Conservation (phyloP, 768 basidiomycete species). For the Plicaturopsis crispa region DNA sequence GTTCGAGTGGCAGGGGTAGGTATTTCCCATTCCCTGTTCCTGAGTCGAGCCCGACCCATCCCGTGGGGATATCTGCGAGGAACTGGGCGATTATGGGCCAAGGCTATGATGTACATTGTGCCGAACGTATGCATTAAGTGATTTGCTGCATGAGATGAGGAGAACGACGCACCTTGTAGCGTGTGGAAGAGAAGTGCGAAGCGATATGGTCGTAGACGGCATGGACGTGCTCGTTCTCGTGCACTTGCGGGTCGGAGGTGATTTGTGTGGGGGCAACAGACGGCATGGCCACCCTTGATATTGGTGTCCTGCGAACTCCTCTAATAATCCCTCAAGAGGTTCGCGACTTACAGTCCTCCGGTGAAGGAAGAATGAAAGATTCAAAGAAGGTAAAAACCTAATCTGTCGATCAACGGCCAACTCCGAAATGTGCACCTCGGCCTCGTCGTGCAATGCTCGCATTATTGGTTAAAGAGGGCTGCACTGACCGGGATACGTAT, state of each 20-base stretch:
- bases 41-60: conserved; percentile 87
- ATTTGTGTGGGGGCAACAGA: conserved; percentile 32
- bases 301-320: no score
- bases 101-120: conserved; percentile 47
- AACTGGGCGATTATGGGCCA: conserved; percentile 86
- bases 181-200: conserved; percentile 78
- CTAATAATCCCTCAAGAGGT: no score
- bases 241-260: conserved; percentile 42
- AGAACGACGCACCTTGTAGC: conserved; percentile 65
- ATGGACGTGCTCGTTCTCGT: conserved; percentile 77
- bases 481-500: no score
- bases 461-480: no score
- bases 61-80: conserved; percentile 59
- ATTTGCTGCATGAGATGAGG: background rate
- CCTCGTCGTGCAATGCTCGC: no score
- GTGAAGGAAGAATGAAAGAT: conserved; percentile 6
- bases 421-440: no score
- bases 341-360: no score
- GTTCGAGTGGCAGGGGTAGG: conserved; percentile 64
- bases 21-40: conserved; percentile 99
- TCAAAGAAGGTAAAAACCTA: conserved; percentile 9
- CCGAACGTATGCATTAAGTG: no score
- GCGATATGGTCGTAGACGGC: conserved; percentile 81
- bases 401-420: no score
- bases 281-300: conserved; percentile 15